Evolutionary conservation across 768 basidiomycete species (phyloP).

Genomic region (Brasilioporus rufonigricans): DNA sequence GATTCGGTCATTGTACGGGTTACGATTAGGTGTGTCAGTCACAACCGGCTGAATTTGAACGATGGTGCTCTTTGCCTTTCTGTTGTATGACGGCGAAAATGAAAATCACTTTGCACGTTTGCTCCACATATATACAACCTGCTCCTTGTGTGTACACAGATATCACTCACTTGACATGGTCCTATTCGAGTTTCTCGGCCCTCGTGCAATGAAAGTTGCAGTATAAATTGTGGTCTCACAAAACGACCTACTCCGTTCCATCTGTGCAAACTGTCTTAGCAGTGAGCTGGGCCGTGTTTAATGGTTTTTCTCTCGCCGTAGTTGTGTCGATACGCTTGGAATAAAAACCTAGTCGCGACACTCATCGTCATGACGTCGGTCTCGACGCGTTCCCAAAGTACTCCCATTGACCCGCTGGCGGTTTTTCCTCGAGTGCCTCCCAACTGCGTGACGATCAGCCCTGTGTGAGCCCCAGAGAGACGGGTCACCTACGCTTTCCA

Average conservation of each 20-base stretch:
- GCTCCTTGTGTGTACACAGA: slow-evolving; percentile 13
- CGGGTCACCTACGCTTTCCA: slow-evolving; percentile 85
- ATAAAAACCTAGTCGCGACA: background rate
- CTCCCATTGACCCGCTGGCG: slow-evolving; percentile 85
- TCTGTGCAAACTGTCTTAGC: no score
- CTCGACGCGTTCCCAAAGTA: slow-evolving; percentile 61
- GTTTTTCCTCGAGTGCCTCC: slow-evolving; percentile 83
- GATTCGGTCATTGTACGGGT: slow-evolving; percentile 10
- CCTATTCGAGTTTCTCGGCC: background rate
- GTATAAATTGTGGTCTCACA: no score
- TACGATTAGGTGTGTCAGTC: slow-evolving; percentile 8
- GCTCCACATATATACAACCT: slow-evolving; percentile 7
- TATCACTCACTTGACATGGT: background rate
- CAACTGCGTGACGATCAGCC: slow-evolving; percentile 50
- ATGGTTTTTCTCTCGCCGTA: background rate
- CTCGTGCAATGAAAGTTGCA: no score
- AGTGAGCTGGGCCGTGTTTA: background rate
- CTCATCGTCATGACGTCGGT: slow-evolving; percentile 33
- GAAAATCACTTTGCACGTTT: background rate
- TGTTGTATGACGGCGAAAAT: slow-evolving; percentile 18
- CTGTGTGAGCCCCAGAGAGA: background rate
- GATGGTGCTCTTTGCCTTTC: slow-evolving; percentile 4
- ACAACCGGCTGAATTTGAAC: slow-evolving; percentile 10
- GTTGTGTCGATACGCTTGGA: slow-evolving; percentile 4
- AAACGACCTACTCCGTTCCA: no score